Evolutionary conservation across 441 rosid genomes (phyloP), one percentile per base, ranked within the genome.

Genomic region (Brassica balearica): DNA sequence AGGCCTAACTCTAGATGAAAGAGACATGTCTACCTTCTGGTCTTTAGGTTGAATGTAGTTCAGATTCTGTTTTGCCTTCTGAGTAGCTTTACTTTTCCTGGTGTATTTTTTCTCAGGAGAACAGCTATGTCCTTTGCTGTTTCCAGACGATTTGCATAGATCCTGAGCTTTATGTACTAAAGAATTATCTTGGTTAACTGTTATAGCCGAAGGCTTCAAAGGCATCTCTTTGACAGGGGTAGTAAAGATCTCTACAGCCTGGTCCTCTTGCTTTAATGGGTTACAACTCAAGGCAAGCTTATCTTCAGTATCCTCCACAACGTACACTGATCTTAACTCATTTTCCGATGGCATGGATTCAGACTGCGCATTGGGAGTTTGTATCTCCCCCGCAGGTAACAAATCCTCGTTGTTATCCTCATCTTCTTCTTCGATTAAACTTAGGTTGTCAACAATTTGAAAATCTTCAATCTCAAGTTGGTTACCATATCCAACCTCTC

Each of bases 31-130:
- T 70, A 86, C 90, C 76, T 34, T 86, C 67, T 80, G 77, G 41
- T 89, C 88, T 86, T 83, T 89, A 71, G 73, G 74, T 58, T 2
- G 83, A 60, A 78, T 5, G 5, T 76, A 72, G 80, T 80, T 77
- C 6, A 19, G 62, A 67, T 78, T 88, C 80, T 76, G 84, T 79
- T 78, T 85, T 73, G 79, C 56, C 76, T 81, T 87, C 82, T 76
- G 85, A 1, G 29, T 68, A 59, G 58, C 78, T 65, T 76, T 83
- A 83, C 80, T 84, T 79, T 75, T 85, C 76, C 81, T 87, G 48
- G 73, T 48, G 8, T 82, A 82, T 25, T 61, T 84, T 64, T 85
- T 86, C 77, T 78, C 88, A 77, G 73, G 86, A 68, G 77, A 78
- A 75, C 81, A 63, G 58, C 56, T 73, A 65, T 71, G 62, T 8